These are phyloP conservation scores for Byssochlamys sp. DNA, from an alignment of 2,329 filamentous ascomycete genomes.

Conservation along the genomic window DNA sequence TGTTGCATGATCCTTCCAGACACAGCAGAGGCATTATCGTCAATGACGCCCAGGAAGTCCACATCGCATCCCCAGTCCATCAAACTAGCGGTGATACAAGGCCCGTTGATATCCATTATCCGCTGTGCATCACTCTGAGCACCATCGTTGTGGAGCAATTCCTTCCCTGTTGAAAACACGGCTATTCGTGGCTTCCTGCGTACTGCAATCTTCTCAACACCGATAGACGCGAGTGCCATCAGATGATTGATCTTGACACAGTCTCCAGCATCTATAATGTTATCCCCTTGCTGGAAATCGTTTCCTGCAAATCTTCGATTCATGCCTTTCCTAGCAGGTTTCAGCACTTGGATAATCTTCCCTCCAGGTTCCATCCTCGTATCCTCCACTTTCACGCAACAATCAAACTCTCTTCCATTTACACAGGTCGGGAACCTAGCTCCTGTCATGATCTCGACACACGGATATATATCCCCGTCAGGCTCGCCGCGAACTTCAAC, in stretches of 20 bases:
- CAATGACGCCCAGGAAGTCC: conserved; percentile 13
- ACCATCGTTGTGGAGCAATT: conserved; percentile 2
- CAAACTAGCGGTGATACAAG: conserved; percentile 13
- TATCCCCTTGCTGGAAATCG: conserved; percentile 11
- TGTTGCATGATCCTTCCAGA: conserved; percentile 4
- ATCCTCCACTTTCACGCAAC: conserved; percentile 15
- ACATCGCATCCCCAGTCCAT: conserved; percentile 7
- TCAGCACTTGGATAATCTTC: conserved; percentile 7
- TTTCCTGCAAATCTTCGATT: conserved; percentile 13
- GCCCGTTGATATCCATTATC: conserved; percentile 16
- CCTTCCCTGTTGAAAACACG: conserved; percentile 13
- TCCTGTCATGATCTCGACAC: conserved; percentile 24
- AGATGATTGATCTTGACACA: conserved; percentile 12
- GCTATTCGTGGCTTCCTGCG: conserved; percentile 7
- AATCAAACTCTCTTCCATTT: conserved; percentile 6
- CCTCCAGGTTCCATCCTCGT: conserved; percentile 1
- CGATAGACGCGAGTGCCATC: conserved; percentile 16
- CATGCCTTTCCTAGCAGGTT: conserved; percentile 9
- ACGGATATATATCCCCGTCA: conserved; percentile 6
- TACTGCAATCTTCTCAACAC: conserved; percentile 9
- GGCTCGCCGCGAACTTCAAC: not conserved
- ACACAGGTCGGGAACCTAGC: conserved; percentile 15
- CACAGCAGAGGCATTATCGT: conserved; percentile 9
- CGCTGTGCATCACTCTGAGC: not conserved
- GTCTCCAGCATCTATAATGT: conserved; percentile 8